Percentiles rank a stretch among this genome's conserved stretches.
Evolutionary conservation across 2,329 filamentous ascomycete species (phyloP).

Genomic region (Calycina herbarum): DNA sequence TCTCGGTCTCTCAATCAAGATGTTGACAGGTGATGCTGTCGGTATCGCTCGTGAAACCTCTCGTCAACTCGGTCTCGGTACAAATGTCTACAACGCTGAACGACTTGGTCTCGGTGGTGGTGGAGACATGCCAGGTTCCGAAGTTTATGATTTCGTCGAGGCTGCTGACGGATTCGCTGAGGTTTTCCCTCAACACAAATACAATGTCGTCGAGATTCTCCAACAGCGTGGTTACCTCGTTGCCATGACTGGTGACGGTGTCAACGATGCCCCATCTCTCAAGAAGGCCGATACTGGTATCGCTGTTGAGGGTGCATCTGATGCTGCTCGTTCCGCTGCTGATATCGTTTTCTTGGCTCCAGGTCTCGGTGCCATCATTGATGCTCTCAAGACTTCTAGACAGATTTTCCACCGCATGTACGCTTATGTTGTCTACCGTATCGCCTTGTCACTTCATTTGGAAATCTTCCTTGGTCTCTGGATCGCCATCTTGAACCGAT

Average conservation of each 20-base stretch:
- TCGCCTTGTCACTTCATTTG: constrained; percentile 85
- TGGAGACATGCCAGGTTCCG: constrained; percentile 89
- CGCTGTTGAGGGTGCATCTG: constrained; percentile 87
- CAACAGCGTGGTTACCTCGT: constrained; percentile 92
- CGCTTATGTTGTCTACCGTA: constrained; percentile 93
- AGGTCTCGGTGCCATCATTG: constrained; percentile 88
- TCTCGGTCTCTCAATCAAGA: constrained; percentile 89
- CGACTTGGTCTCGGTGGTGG: constrained; percentile 86
- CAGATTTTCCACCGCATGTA: constrained; percentile 98
- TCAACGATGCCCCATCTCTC: constrained; percentile 89
- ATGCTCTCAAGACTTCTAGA: constrained; percentile 87
- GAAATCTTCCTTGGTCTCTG: constrained; percentile 90
- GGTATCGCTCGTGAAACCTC: constrained; percentile 92
- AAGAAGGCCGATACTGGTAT: constrained; percentile 98
- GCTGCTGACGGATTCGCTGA: constrained; percentile 93
- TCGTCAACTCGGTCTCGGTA: constrained; percentile 85
- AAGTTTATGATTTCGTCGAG: constrained; percentile 94
- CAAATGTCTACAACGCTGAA: constrained; percentile 92
- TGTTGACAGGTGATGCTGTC: constrained; percentile 93
- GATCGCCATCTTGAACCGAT: constrained; percentile 85
- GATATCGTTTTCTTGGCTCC: constrained; percentile 94
- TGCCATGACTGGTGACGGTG: constrained; percentile 95
- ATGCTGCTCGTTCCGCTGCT: constrained; percentile 85
- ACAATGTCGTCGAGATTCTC: constrained; percentile 89
- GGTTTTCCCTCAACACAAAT: constrained; percentile 95